Conservation (phyloP, 805 yeast genomes). For the Phaffomyces opuntiae region DNA sequence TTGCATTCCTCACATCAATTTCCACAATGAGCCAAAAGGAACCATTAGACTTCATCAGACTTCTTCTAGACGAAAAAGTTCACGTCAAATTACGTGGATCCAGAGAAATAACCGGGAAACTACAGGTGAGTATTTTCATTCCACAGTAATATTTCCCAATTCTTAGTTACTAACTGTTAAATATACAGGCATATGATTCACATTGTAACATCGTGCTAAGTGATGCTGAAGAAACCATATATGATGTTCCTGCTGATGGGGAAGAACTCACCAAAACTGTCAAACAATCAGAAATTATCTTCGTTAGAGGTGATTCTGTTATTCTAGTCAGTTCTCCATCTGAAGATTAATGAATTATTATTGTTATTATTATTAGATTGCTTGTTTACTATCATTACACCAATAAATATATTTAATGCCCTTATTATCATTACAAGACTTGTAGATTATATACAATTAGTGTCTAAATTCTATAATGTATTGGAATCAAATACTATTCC, state of each 20-base stretch:
- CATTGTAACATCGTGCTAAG: conserved; percentile 95
- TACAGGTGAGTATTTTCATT: conserved; percentile 49
- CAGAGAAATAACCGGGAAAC: conserved; percentile 81
- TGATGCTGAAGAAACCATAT: conserved; percentile 83
- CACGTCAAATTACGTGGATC: conserved; percentile 90
- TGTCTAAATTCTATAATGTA: not conserved
- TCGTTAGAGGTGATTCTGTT: conserved; percentile 97
- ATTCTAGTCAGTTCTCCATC: conserved; percentile 61
- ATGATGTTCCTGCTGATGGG: conserved; percentile 43
- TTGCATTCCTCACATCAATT: not conserved
- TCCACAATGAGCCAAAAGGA: conserved; percentile 29
- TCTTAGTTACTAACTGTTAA: conserved; percentile 8
- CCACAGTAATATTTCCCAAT: too few species aligned
- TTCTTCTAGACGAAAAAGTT: conserved; percentile 80
- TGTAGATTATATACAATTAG: too few species aligned
- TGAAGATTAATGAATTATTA: conserved; percentile 14
- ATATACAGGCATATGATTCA: conserved; percentile 68
- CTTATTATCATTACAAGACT: too few species aligned
- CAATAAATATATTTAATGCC: not conserved
- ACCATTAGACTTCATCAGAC: conserved; percentile 86
- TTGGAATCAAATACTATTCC: conserved; percentile 50
- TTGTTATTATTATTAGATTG: not conserved
- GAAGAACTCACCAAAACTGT: conserved; percentile 25
- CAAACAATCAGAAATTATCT: conserved; percentile 78
- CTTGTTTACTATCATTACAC: not conserved